phyloP scores from a whole-genome alignment of 2,329 filamentous ascomycete species.

The Colletotrichum orbiculare region DNA sequence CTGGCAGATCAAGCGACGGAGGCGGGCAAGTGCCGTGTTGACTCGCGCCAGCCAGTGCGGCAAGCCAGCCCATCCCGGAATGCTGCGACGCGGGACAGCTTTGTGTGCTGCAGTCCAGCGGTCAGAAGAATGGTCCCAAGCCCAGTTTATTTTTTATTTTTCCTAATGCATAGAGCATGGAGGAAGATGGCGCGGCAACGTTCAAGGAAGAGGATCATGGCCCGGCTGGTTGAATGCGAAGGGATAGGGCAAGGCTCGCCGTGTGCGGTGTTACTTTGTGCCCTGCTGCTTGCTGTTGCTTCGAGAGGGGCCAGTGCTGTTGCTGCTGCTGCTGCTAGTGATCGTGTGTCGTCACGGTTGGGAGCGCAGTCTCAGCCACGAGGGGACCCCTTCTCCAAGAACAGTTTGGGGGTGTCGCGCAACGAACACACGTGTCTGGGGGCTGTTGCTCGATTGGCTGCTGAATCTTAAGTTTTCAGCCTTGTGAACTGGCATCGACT shows the following conservation, averaged over 20 bases:
- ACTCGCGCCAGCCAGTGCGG: constrained; percentile 23
- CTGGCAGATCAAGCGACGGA: constrained; percentile 27
- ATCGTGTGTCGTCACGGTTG: neutral
- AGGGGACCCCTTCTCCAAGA: neutral
- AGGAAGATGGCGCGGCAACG: too few relatives aligned
- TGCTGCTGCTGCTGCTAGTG: too few relatives aligned
- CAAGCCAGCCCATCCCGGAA: constrained; percentile 17
- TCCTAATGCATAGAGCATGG: too few relatives aligned
- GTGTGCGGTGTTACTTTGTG: too few relatives aligned
- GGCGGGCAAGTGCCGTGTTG: constrained; percentile 25
- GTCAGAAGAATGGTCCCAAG: too few relatives aligned
- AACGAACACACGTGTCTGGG: constrained; percentile 26
- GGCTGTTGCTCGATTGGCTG: constrained; percentile 31
- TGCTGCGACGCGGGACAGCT: constrained; percentile 17
- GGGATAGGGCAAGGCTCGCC: too few relatives aligned
- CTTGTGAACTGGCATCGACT: constrained; percentile 23
- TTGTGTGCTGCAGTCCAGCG: neutral
- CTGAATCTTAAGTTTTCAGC: constrained; percentile 18
- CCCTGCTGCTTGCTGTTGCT: too few relatives aligned
- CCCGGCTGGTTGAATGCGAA: too few relatives aligned
- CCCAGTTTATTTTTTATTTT: too few relatives aligned
- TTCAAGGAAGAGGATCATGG: too few relatives aligned
- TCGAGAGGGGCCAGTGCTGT: neutral
- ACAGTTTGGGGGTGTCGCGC: constrained; percentile 3
- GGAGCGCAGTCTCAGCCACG: constrained; percentile 17